A percentile compares a stretch with the other conserved stretches of the same genome.
Evolutionary conservation across 2,329 filamentous ascomycete genomes (phyloP).

Genomic region (Ophiosphaerella herpotricha): DNA sequence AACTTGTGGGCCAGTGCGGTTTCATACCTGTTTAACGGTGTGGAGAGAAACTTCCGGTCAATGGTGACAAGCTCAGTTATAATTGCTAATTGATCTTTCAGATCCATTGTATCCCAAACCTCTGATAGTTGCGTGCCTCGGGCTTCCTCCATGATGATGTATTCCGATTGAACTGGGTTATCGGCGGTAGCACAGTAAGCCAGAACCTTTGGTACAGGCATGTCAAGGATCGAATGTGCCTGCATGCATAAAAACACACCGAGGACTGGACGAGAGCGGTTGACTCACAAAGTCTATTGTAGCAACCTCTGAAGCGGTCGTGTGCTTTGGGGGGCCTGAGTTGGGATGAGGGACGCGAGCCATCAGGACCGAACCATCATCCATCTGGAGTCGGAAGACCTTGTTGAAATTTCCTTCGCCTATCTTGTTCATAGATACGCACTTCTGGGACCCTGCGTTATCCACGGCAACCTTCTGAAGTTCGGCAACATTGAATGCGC

Average conservation of each 20-base stretch:
- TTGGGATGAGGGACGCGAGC: conserved; percentile 22
- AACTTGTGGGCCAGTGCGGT: background rate
- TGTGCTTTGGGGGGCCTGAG: conserved; percentile 11
- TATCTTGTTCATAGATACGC: conserved; percentile 42
- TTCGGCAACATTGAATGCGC: conserved; percentile 41
- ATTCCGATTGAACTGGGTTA: conserved; percentile 30
- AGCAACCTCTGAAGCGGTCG: conserved; percentile 25
- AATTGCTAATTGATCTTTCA: conserved; percentile 32
- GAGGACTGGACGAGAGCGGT: background rate
- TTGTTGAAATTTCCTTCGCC: conserved; percentile 34
- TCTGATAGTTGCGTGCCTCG: conserved; percentile 30
- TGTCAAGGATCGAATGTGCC: conserved; percentile 18
- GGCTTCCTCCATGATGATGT: conserved; percentile 38
- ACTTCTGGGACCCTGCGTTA: conserved; percentile 34
- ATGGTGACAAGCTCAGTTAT: conserved; percentile 43
- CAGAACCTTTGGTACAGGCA: conserved; percentile 30
- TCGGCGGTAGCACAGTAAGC: conserved; percentile 17
- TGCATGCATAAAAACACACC: conserved; percentile 4
- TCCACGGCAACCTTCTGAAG: conserved; percentile 40
- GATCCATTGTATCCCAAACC: conserved; percentile 35
- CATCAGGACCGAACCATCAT: conserved; percentile 22
- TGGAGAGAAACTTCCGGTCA: conserved; percentile 44
- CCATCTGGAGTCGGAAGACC: conserved; percentile 26
- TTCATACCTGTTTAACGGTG: conserved; percentile 40
- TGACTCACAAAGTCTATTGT: conserved; percentile 25